Percentiles rank a stretch among this genome's conserved stretches.
Conservation (phyloP, 31 red algal genomes). For the Porphyra umbilicalis region DNA sequence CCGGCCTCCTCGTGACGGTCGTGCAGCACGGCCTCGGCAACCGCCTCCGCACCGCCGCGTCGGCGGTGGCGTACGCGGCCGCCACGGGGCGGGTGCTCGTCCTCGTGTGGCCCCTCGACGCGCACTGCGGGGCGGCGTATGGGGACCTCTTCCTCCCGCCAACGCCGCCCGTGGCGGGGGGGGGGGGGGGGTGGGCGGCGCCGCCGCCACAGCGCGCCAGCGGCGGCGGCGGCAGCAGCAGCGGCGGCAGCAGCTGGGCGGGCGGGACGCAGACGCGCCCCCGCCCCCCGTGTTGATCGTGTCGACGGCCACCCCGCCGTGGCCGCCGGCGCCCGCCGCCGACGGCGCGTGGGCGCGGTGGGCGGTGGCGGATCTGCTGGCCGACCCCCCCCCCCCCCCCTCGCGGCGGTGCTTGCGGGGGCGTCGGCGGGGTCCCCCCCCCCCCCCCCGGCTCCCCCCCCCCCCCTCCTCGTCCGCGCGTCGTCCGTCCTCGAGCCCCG, state of each 20-base stretch:
- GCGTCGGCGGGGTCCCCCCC: constrained; percentile 8
- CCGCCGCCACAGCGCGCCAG: constrained; percentile 3
- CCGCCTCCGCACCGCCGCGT: constrained; percentile 16
- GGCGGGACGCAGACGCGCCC: constrained; percentile 1
- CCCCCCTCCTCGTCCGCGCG: constrained; percentile 16
- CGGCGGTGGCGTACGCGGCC: constrained; percentile 18
- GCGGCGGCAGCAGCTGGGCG: constrained; percentile 22
- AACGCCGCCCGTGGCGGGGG: neutral
- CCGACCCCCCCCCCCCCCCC: neutral
- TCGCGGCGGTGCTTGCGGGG: neutral
- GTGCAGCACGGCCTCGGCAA: constrained; percentile 46
- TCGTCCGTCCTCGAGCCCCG: neutral
- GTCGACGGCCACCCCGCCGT: neutral
- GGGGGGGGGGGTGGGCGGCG: constrained; percentile 1
- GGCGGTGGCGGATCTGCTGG: neutral
- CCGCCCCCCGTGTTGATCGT: neutral
- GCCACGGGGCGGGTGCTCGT: constrained; percentile 11
- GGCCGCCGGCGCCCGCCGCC: neutral
- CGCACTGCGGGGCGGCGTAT: constrained; percentile 31
- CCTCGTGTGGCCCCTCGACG: constrained; percentile 37
- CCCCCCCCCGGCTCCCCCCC: constrained; percentile 3
- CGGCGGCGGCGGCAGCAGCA: neutral
- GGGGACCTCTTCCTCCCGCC: constrained; percentile 26
- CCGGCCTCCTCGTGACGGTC: constrained; percentile 24
- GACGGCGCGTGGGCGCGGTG: neutral